These are phyloP conservation scores for Colletotrichum godetiae DNA, from an alignment of 2,329 filamentous ascomycete species.

Conservation along the genomic window DNA sequence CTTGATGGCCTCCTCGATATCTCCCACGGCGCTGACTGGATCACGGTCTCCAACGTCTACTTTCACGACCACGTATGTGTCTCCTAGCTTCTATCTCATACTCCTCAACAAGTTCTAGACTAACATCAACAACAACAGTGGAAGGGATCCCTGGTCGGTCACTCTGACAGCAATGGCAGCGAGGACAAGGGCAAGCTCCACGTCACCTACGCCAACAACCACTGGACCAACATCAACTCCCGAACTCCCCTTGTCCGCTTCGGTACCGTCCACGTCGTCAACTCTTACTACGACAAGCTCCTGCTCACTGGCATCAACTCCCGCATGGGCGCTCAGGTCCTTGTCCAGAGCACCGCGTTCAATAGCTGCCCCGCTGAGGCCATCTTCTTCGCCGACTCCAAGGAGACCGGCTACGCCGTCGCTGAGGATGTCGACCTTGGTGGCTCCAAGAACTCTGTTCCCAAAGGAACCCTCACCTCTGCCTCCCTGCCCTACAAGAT, in stretches of 20 bases:
- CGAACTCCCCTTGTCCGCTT: slow-evolving; percentile 70
- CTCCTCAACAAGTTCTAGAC: background rate
- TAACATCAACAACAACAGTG: slow-evolving; percentile 51
- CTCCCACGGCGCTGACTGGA: slow-evolving; percentile 54
- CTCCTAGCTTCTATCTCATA: background rate
- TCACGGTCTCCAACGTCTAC: slow-evolving; percentile 55
- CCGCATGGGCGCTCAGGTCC: slow-evolving; percentile 62
- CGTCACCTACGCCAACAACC: slow-evolving; percentile 71
- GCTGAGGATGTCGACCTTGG: slow-evolving; percentile 53
- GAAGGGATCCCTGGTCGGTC: slow-evolving; percentile 70
- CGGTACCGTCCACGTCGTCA: slow-evolving; percentile 66
- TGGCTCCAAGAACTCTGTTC: slow-evolving; percentile 57
- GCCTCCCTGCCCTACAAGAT: slow-evolving; percentile 63
- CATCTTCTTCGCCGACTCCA: slow-evolving; percentile 50
- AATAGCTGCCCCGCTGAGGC: slow-evolving; percentile 46
- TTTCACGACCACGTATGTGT: slow-evolving; percentile 54
- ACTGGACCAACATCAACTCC: slow-evolving; percentile 70
- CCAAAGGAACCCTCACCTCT: slow-evolving; percentile 56
- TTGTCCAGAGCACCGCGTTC: slow-evolving; percentile 65
- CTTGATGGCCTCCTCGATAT: slow-evolving; percentile 58
- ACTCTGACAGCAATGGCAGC: slow-evolving; percentile 67
- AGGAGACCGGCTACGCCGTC: slow-evolving; percentile 51
- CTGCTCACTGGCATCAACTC: slow-evolving; percentile 62
- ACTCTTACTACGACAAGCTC: slow-evolving; percentile 57
- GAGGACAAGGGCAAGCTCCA: slow-evolving; percentile 70